phyloP scores from a whole-genome alignment of 176 grass and related monocot genomes.

The Triticum turgidum region DNA sequence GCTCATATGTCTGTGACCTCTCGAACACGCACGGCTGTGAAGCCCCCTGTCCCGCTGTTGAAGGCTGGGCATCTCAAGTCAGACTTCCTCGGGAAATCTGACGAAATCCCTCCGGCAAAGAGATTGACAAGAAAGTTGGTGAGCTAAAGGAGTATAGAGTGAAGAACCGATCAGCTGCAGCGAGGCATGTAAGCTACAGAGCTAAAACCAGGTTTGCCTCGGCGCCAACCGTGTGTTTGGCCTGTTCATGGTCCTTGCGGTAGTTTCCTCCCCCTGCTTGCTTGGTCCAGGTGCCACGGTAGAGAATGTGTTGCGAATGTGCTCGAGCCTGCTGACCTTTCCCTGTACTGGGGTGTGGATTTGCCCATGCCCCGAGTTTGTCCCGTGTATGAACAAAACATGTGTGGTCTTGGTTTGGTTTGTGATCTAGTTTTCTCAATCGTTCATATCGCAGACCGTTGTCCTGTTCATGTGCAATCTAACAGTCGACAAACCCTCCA shows the following conservation, averaged over 20 bases:
- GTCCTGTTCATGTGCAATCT: conserved; percentile 15
- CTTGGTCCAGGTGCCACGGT: conserved; percentile 16
- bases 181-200: background rate
- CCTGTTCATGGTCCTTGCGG: background rate
- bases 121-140: conserved; percentile 67
- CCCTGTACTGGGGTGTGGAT: background rate
- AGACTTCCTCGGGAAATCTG: conserved; percentile 57
- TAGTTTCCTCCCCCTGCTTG: background rate
- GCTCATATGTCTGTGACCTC: conserved; percentile 60
- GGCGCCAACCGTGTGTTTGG: background rate
- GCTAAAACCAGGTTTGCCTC: conserved; percentile 28
- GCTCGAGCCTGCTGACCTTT: conserved; percentile 25
- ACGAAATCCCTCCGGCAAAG: conserved; percentile 67
- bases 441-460: background rate
- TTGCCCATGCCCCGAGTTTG: conserved; percentile 14
- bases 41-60: conserved; percentile 55
- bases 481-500: background rate
- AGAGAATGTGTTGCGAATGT: conserved; percentile 18
- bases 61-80: conserved; percentile 71
- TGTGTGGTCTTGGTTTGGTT: conserved; percentile 40
- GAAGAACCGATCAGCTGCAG: background rate
- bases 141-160: conserved; percentile 43
- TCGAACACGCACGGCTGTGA: conserved; percentile 29
- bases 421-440: conserved; percentile 11
- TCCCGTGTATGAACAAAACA: conserved; percentile 31